Conservation (phyloP, 306 rosid species). For the Malus fusca region DNA sequence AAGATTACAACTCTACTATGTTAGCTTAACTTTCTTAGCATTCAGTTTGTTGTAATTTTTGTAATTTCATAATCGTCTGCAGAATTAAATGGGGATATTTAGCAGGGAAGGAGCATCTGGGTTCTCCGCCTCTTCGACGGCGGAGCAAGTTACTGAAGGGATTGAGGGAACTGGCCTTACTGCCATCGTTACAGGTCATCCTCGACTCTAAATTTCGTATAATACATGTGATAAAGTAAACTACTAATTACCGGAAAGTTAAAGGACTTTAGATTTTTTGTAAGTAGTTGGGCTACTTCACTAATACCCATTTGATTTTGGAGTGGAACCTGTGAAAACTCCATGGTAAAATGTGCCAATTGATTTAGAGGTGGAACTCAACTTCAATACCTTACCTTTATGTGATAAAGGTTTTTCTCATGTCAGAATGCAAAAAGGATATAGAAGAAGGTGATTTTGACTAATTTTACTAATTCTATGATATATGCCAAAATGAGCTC, state of each 20-base stretch:
- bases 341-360: no score
- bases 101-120: slow-evolving; percentile 47
- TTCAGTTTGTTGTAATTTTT: neutral
- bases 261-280: no score
- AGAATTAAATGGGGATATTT: slow-evolving; percentile 41
- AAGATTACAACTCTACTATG: neutral
- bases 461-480: neutral
- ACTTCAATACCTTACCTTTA: no score
- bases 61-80: neutral
- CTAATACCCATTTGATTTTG: no score
- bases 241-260: no score
- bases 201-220: no score
- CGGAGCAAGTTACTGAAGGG: slow-evolving; percentile 54
- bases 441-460: neutral
- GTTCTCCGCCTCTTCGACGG: slow-evolving; percentile 53
- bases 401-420: neutral
- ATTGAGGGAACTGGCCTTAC: slow-evolving; percentile 52
- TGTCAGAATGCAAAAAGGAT: neutral
- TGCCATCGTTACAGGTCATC: slow-evolving; percentile 60
- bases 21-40: neutral
- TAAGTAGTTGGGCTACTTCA: no score
- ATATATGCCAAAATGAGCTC: neutral
- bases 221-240: no score
- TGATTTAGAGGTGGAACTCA: no score
- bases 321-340: no score